Conservation (phyloP, 23 red algal genomes). For the Chondrus crispus region DNA sequence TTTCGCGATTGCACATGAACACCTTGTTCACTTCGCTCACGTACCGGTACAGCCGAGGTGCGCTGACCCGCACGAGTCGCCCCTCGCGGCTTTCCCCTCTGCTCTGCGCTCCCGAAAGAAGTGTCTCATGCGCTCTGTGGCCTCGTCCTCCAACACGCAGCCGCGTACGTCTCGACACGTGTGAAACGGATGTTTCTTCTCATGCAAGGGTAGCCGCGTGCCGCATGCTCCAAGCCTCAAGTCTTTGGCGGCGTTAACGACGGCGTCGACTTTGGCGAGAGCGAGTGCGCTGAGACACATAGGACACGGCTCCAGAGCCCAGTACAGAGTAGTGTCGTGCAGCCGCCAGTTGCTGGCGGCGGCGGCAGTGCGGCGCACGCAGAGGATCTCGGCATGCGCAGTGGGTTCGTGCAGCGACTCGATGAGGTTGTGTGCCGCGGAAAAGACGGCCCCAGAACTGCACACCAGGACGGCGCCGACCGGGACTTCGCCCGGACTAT, state of each 20-base stretch:
- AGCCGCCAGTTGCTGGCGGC: constrained; percentile 61
- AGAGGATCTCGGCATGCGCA: constrained; percentile 91
- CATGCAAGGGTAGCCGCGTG: constrained; percentile 64
- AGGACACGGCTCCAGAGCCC: constrained; percentile 89
- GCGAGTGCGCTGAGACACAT: constrained; percentile 86
- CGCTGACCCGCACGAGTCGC: background rate
- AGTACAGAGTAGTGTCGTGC: constrained; percentile 65
- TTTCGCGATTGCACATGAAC: too few species aligned
- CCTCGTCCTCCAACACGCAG: constrained; percentile 39
- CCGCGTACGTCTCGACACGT: constrained; percentile 19
- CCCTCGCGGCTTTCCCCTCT: background rate
- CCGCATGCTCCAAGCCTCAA: constrained; percentile 84
- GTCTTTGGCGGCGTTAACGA: constrained; percentile 84
- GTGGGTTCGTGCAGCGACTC: constrained; percentile 66
- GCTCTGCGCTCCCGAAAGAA: constrained; percentile 69
- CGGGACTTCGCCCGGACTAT: constrained; percentile 74
- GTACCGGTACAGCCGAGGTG: background rate
- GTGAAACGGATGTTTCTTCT: constrained; percentile 62
- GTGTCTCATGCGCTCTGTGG: constrained; percentile 19
- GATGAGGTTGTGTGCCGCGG: constrained; percentile 69
- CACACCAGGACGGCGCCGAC: constrained; percentile 80
- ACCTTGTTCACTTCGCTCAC: too few species aligned
- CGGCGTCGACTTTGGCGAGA: constrained; percentile 60
- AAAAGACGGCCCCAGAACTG: constrained; percentile 28
- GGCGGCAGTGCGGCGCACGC: constrained; percentile 49